Base-by-base conservation (phyloP, 2,329 filamentous ascomycete genomes). In the Rhynchosporium graminicola region DNA sequence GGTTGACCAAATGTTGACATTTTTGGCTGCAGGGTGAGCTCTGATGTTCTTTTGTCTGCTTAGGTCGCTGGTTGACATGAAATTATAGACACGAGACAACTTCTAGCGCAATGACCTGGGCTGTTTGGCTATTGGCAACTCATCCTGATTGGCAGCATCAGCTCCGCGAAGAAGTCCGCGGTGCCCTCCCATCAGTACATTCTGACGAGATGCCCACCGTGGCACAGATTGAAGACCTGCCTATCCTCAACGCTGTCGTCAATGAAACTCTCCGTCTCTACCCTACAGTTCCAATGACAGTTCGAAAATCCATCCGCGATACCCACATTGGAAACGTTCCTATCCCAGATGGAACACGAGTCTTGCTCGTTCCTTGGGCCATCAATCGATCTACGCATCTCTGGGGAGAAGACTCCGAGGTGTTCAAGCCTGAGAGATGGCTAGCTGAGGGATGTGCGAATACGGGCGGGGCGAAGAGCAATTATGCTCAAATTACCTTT, bases 1-100 rank as follows among this genome's bases (percentile, higher is more conserved):
- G 15, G 84, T 91, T 42, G 89, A 95, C 73, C 91, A 96, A 76
- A 83, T 94, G 72, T 92, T 95, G 87, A 95, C 91, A 0, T 95
- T 95, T 77, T 82, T 96, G 7, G 89, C 88, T 1, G 91, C 91
- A 0, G 88, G 81, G 79, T 82, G 72, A 65, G 78, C 51, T 12
- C 2, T 51, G 28, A 29, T 2, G 38, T 13, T 57, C 42, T 12
- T 15, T n/a, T 40, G 28, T 36, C 43, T 13, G 8, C 36, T 9
- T 7, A 5, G 4, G 4, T 20, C 3, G 36, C n/a, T 10, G 29
- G 12, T 31, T 38, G 29, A n/a, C 1, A 3, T 26, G 3, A 3
- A 12, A 5, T 15, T 8, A 20, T 20, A 69, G 87, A 38, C 90
- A 94, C 74, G 90, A 93, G 77, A 93, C 90, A 1, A 93, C 90